Evolutionary conservation across 768 basidiomycete species (phyloP), one percentile per base, ranked within the genome.

Genomic region (Rhizopogon vulgaris): DNA sequence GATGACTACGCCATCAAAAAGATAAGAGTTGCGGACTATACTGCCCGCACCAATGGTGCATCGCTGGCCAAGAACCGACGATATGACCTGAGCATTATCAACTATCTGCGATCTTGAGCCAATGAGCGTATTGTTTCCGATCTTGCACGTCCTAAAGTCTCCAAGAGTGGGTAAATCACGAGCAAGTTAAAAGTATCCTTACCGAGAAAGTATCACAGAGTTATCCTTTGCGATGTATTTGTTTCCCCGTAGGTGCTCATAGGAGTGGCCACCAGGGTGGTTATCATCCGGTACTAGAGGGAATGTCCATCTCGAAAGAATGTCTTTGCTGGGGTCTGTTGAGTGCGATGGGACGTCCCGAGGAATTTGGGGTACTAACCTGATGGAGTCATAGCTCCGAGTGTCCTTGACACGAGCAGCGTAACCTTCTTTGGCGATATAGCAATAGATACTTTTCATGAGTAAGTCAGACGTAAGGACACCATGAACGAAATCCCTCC

Each of bases 211-310:
- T 27, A 78, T 62, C 53, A 96, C 87, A 3, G 87, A 79, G 56
- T 81, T 78, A 56, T 88, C 84, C 58, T 84, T 82, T 17, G 93
- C 83, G 55, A 94, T 79, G 63, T 98, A 99, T 58, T 87, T 85
- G 69, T 94, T 91, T 6, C 92, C 93, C 27, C 87, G 80, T 34
- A 86, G 78, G 62, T 94, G 84, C 63, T 95, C 90, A 64, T 97
- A 98, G 36, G 76, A 63, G 52, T 87, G 83, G 6, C 85, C 85
- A 12, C 85, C 80, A 2, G 92, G 93, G 60, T 94, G 82, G 67
- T 94, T 91, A 65, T 94, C 85, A 64, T 97, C 96, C 8, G 95
- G 95, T 4, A 94, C 93, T 8, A 98, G 74, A 2, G 96, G 96
- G 72, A 95, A 98, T 5, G 91, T 90, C 89, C 93, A 94, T 58